Evolutionary conservation across 768 basidiomycete species (phyloP), one percentile per base, ranked within the genome.

Genomic region (Fomitopsis pulvina): DNA sequence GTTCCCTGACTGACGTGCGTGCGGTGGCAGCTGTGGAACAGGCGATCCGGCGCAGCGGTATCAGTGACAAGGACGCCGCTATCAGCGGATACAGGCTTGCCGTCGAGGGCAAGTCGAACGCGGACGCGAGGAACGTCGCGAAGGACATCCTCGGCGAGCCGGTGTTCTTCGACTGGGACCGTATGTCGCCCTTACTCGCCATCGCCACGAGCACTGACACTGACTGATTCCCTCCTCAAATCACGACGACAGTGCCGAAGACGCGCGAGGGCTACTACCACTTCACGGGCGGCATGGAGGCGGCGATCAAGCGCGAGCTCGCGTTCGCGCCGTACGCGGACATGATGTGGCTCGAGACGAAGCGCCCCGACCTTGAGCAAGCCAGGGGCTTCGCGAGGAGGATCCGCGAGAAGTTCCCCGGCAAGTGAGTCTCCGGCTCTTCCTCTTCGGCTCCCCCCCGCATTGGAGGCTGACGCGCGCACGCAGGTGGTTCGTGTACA

Each of bases 241-340:
- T 3, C 48, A 10, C 28, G 14, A 14, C 6, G 5, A 14, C 27
- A 38, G 89, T 85, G 41, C 90, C 92, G 5, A 80, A 90, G 25
- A 96, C 92, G 0, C 78, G 83, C 24, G 92, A 95, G 71, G 93
- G 93, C 12, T 94, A 91, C 65, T 89, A 94, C 59, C 91, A 91
- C 64, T 89, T 84, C 57, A 81, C 81, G 25, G 81, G 89, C 7
- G 92, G 92, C 12, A 68, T 92, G 41, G 83, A 85, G 58, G 83
- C 80, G 2, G 93, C 92, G 10, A 79, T 92, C 62, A 84, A 86
- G 58, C 86, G 92, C 29, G 80, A 82, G 2, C 72, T 85, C 52
- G 78, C 80, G 20, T 96, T 83, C 60, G 87, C 91, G 0, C 88
- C 89, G 18, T 87, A 91, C 57, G 84, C 91, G 12, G 92, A 96